These are phyloP conservation scores for Solanum tacnaense DNA, from an alignment of 257 asterid genomes.

Conservation along the genomic window DNA sequence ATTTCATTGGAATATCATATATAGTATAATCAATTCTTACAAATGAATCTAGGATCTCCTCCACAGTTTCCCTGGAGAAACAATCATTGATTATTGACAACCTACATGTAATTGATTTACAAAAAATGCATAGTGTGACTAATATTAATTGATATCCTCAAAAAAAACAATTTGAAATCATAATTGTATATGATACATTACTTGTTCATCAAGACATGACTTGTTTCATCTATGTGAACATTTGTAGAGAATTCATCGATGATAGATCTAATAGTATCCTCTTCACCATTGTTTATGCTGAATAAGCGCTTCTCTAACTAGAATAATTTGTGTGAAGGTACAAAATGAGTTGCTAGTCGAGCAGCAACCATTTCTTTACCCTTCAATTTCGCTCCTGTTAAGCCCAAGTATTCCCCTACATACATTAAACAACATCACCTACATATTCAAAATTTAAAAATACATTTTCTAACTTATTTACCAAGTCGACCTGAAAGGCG, in stretches of 20 bases:
- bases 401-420: constrained; percentile 74
- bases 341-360: constrained; percentile 79
- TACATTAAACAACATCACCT: neutral
- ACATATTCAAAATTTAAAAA: too few species aligned
- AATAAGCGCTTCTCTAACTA: neutral
- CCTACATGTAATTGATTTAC: neutral
- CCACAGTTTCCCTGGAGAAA: neutral
- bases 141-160: neutral
- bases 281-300: neutral
- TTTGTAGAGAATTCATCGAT: neutral
- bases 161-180: neutral
- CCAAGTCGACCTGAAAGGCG: constrained; percentile 73
- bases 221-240: neutral
- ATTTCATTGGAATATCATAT: too few species aligned
- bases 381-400: constrained; percentile 71
- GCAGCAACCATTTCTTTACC: constrained; percentile 73
- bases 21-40: neutral
- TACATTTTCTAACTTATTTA: neutral
- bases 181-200: neutral
- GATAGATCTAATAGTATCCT: neutral
- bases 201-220: neutral
- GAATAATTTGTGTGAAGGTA: constrained; percentile 39
- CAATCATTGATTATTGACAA: neutral
- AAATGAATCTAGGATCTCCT: neutral
- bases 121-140: neutral